Percentiles rank a stretch among this genome's conserved stretches.
Conservation (phyloP, 805 yeast genomes). For the Candida pseudofarinosa region DNA sequence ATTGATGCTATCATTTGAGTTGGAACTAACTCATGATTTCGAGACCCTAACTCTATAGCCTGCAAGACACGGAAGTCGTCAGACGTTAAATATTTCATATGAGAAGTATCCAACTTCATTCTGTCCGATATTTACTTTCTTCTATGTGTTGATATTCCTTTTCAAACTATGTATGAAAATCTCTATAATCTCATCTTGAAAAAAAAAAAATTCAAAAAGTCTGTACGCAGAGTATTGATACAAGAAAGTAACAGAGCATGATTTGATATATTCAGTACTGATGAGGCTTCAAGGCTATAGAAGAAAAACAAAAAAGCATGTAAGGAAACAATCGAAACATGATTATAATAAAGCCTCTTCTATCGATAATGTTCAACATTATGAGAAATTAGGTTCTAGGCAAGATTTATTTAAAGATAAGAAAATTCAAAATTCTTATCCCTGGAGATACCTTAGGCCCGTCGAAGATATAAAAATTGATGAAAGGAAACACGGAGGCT, state of each 20-base stretch:
- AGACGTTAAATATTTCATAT: constrained; percentile 86
- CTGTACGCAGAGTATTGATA: too few relatives aligned
- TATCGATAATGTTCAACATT: too few relatives aligned
- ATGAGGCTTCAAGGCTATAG: too few relatives aligned
- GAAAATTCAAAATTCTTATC: constrained; percentile 10
- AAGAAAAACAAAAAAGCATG: too few relatives aligned
- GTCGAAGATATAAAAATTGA: neutral
- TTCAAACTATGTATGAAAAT: neutral
- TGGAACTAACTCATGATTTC: constrained; percentile 94
- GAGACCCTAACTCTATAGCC: constrained; percentile 87
- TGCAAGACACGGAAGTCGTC: constrained; percentile 88
- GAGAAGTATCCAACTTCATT: constrained; percentile 91
- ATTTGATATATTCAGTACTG: too few relatives aligned
- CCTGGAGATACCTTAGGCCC: constrained; percentile 12
- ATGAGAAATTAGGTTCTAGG: constrained; percentile 1
- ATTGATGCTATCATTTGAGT: constrained; percentile 75
- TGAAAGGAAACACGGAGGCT: constrained; percentile 1
- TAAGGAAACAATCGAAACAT: too few relatives aligned
- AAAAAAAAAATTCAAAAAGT: too few relatives aligned
- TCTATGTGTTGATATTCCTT: neutral
- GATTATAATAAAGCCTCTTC: too few relatives aligned
- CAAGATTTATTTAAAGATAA: constrained; percentile 6
- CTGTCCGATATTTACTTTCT: constrained; percentile 10
- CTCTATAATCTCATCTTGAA: neutral
- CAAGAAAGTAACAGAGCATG: too few relatives aligned